A percentile compares a stretch with the other conserved stretches of the same genome.
Evolutionary conservation across 1,284 basidiomycete genomes (phyloP).

Genomic region (Ceratobasidium theobromae): DNA sequence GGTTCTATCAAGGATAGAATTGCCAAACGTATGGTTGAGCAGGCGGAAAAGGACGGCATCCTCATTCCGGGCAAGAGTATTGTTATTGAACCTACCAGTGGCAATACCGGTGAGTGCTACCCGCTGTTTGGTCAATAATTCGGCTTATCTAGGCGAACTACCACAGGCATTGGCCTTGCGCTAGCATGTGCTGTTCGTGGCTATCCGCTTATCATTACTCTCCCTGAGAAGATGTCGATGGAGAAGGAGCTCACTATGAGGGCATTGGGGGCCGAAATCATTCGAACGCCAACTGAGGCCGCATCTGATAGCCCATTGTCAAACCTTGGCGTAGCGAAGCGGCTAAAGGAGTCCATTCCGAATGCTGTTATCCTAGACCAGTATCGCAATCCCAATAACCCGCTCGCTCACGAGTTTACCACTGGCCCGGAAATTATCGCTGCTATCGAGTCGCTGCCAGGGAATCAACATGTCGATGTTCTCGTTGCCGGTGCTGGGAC

Average conservation of each 20-base stretch:
- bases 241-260: slow-evolving; percentile 94
- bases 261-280: slow-evolving; percentile 89
- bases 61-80: slow-evolving; percentile 83
- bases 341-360: slow-evolving; percentile 77
- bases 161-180: slow-evolving; percentile 82
- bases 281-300: slow-evolving; percentile 91
- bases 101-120: slow-evolving; percentile 79
- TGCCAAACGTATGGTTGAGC: slow-evolving; percentile 94
- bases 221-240: slow-evolving; percentile 95
- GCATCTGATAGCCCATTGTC: slow-evolving; percentile 83
- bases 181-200: slow-evolving; percentile 91
- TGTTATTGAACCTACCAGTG: slow-evolving; percentile 91
- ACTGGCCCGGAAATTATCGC: slow-evolving; percentile 90
- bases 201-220: slow-evolving; percentile 89
- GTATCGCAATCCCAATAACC: slow-evolving; percentile 74
- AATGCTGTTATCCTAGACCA: slow-evolving; percentile 91
- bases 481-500: slow-evolving; percentile 92
- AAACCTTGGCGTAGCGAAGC: slow-evolving; percentile 86
- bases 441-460: slow-evolving; percentile 63
- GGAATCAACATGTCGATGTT: slow-evolving; percentile 72
- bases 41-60: slow-evolving; percentile 84
- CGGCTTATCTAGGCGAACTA: not conserved
- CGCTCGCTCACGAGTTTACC: slow-evolving; percentile 81
- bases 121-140: not conserved
- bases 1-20: slow-evolving; percentile 97